Conservation (phyloP, 1,284 basidiomycete genomes). For the Malassezia globosa region DNA sequence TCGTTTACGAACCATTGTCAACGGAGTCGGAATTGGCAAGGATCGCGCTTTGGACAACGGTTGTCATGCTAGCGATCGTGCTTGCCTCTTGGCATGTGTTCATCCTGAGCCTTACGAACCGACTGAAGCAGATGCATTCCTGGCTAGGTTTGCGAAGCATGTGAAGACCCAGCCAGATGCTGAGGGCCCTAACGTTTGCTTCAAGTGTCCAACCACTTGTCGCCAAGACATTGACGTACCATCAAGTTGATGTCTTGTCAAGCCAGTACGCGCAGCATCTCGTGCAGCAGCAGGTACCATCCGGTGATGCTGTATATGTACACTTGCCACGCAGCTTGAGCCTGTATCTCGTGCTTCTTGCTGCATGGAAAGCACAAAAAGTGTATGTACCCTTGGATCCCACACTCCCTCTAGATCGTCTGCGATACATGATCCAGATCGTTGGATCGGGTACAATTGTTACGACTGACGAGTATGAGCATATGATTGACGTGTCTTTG, state of each 20-base stretch:
- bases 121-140: conserved; percentile 18
- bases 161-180: conserved; percentile 18
- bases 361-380: conserved; percentile 40
- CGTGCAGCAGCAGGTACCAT: neutral
- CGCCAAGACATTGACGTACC: conserved; percentile 22
- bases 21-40: neutral
- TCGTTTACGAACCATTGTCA: conserved; percentile 3
- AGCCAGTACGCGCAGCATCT: conserved; percentile 23
- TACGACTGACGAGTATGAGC: conserved; percentile 2
- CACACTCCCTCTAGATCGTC: conserved; percentile 30
- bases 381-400: conserved; percentile 40
- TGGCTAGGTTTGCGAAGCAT: conserved; percentile 24
- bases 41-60: too few relatives aligned
- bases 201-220: conserved; percentile 14
- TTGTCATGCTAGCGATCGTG: too few relatives aligned
- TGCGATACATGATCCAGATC: conserved; percentile 35
- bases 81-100: conserved; percentile 6
- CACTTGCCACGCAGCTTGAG: conserved; percentile 28
- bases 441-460: conserved; percentile 21
- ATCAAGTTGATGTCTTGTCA: conserved; percentile 27
- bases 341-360: conserved; percentile 33
- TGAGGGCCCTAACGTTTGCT: conserved; percentile 27
- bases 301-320: conserved; percentile 23
- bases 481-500: neutral
- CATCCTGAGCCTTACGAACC: conserved; percentile 8